A percentile compares a stretch with the other conserved stretches of the same genome.
phyloP scores from a whole-genome alignment of 2,329 filamentous ascomycete species.

The Dactylellina drechsleri region DNA sequence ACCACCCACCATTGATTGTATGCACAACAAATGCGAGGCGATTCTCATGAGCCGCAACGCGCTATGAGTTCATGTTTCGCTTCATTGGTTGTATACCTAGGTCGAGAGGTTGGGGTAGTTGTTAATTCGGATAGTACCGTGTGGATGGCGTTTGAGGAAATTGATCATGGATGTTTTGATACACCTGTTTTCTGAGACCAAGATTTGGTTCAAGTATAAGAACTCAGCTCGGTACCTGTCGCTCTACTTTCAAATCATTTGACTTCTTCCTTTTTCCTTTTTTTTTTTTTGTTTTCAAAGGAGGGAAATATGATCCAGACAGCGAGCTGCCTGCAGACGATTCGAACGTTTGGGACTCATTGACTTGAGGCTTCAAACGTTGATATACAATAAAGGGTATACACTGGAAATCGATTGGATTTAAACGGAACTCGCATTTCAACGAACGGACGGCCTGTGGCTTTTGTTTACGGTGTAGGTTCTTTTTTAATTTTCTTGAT shows the following conservation, averaged over 20 bases:
- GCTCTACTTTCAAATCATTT: constrained; percentile 11
- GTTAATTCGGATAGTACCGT: background rate
- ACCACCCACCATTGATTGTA: constrained; percentile 3
- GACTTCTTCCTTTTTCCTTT: constrained; percentile 1
- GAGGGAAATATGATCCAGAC: constrained; percentile 17
- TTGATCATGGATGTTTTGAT: constrained; percentile 33
- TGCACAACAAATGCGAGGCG: constrained; percentile 19
- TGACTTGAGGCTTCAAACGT: constrained; percentile 35
- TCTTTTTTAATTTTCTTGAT: constrained; percentile 17
- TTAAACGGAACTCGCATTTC: constrained; percentile 21
- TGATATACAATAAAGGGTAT: constrained; percentile 9
- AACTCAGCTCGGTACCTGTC: constrained; percentile 9
- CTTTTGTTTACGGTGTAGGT: constrained; percentile 38
- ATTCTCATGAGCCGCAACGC: constrained; percentile 44
- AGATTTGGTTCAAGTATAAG: constrained; percentile 32
- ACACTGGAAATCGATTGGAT: constrained; percentile 5
- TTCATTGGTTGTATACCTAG: background rate
- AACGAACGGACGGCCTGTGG: constrained; percentile 37
- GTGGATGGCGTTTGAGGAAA: constrained; percentile 15
- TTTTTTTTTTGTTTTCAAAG: constrained; percentile 19
- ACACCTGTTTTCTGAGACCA: background rate
- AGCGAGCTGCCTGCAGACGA: constrained; percentile 35
- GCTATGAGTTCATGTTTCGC: constrained; percentile 16
- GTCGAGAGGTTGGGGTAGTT: constrained; percentile 17
- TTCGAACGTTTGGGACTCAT: constrained; percentile 36